Evolutionary conservation across 805 yeast genomes (phyloP).

Genomic region (Wickerhamiella brachini): DNA sequence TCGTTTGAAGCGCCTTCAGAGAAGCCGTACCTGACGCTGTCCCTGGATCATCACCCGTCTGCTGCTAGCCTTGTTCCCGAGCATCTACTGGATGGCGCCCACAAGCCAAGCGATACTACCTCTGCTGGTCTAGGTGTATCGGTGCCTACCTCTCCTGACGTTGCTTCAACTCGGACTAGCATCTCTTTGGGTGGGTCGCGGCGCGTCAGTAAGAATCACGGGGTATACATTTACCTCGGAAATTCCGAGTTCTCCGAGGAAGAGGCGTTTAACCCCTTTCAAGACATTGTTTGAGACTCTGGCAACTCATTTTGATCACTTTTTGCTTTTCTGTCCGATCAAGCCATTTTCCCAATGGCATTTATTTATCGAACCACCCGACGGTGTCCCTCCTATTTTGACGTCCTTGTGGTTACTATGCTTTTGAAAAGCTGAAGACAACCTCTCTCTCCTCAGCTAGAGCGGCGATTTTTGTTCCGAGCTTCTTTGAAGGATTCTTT

Average conservation of each 20-base stretch:
- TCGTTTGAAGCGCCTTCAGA: not conserved
- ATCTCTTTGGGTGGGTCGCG: not conserved
- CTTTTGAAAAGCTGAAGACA: too few species aligned
- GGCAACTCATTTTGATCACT: not conserved
- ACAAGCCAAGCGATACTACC: not conserved
- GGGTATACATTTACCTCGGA: constrained; percentile 16
- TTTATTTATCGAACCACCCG: not conserved
- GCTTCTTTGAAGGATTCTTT: not conserved
- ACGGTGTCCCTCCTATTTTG: too few species aligned
- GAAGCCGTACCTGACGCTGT: not conserved
- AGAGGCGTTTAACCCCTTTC: constrained; percentile 16
- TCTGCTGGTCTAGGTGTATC: not conserved
- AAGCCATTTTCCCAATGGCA: not conserved
- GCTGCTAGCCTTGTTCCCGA: constrained; percentile 1
- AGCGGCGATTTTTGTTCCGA: not conserved
- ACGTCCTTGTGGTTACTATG: too few species aligned
- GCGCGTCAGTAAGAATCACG: constrained; percentile 6
- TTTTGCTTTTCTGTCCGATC: not conserved
- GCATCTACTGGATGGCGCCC: constrained; percentile 1
- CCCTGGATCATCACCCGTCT: not conserved
- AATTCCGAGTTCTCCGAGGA: constrained; percentile 5
- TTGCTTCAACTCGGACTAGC: not conserved
- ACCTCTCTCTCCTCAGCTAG: too few species aligned
- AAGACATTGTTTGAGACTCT: not conserved
- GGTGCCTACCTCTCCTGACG: not conserved